phyloP scores from a whole-genome alignment of 2,329 filamentous ascomycete species.

The Aspergillus cejpii region DNA sequence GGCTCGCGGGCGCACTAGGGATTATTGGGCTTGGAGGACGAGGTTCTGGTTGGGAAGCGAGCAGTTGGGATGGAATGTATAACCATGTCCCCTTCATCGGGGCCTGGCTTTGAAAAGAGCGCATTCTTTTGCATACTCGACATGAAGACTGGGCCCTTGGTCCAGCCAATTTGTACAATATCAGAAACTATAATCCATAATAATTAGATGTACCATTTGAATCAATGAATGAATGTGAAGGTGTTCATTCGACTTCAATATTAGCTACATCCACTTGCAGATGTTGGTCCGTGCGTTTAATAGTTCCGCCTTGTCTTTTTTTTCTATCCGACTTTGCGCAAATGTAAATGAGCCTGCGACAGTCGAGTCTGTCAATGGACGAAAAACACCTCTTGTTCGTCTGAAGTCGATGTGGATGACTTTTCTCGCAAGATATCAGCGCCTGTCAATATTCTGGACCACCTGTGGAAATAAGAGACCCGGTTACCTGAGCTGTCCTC shows the following conservation, averaged over 20 bases:
- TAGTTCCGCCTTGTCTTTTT: background rate
- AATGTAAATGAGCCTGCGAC: background rate
- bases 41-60: conserved; percentile 70
- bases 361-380: background rate
- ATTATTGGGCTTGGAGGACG: conserved; percentile 66
- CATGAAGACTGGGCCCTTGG: background rate
- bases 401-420: background rate
- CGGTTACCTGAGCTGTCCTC: background rate
- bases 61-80: conserved; percentile 70
- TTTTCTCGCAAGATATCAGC: background rate
- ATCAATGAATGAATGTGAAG: background rate
- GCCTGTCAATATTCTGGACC: background rate
- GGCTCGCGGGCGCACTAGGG: conserved; percentile 74
- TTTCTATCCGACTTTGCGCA: background rate
- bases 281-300: background rate
- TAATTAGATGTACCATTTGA: background rate
- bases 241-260: too few species aligned
- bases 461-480: background rate
- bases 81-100: conserved; percentile 53
- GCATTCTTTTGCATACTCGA: background rate
- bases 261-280: too few species aligned
- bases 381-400: background rate
- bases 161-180: background rate
- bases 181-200: background rate
- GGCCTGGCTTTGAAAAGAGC: conserved; percentile 40